phyloP scores from a whole-genome alignment of 1,284 basidiomycete genomes.

The Meripilus lineatus region DNA sequence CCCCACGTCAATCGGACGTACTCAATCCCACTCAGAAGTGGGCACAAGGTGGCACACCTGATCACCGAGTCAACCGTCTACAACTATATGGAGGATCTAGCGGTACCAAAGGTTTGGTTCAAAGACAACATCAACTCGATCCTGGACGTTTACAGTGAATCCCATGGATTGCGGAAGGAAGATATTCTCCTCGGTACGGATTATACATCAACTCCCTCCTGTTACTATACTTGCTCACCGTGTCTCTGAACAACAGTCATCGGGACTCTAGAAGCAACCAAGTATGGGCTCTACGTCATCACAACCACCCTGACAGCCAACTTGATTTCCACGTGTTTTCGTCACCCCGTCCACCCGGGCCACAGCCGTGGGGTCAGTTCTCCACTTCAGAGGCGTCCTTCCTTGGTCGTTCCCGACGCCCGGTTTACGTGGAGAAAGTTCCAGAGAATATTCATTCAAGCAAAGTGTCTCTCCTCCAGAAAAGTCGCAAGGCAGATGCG shows the following conservation, averaged over 20 bases:
- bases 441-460: constrained; percentile 27
- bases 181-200: constrained; percentile 67
- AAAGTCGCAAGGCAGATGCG: constrained; percentile 32
- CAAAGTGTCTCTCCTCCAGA: constrained; percentile 28
- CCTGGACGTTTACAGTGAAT: constrained; percentile 46
- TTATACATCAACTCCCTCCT: constrained; percentile 8
- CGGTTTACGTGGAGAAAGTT: constrained; percentile 34
- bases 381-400: constrained; percentile 36
- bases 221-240: neutral
- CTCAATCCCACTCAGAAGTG: constrained; percentile 52
- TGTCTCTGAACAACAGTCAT: constrained; percentile 51
- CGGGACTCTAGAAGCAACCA: constrained; percentile 60
- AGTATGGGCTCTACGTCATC: constrained; percentile 70
- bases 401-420: constrained; percentile 25
- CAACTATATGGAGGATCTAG: constrained; percentile 57
- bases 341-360: constrained; percentile 39
- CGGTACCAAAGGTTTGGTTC: constrained; percentile 68
- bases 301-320: constrained; percentile 61
- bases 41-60: constrained; percentile 61
- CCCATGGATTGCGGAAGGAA: constrained; percentile 58
- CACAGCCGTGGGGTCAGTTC: constrained; percentile 69
- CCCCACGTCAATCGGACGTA: constrained; percentile 48
- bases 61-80: constrained; percentile 67
- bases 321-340: constrained; percentile 66
- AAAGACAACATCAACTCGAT: constrained; percentile 62